Base-by-base conservation (phyloP, 106 monocot species). In the Acorus gramineus region DNA sequence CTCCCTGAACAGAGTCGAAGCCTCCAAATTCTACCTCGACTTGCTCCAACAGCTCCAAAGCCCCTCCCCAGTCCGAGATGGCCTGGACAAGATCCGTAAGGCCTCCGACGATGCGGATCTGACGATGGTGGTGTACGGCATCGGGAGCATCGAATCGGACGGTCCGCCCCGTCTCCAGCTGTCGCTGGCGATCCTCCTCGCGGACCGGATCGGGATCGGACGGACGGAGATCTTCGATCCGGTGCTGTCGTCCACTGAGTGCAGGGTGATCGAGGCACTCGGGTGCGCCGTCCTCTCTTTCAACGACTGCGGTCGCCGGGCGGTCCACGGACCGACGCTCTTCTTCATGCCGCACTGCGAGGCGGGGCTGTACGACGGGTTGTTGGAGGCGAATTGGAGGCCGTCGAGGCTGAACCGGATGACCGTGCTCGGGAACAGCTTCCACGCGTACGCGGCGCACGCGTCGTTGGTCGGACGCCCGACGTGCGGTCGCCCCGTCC, bases 291-390 rank as follows among this genome's bases (percentile, higher is more conserved):
- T 96, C 12, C 7, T 77, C 5, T 0, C 28, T 3, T 13, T 77
- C 3, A 67, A 91, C 67, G 96, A 96, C 72, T n/a, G 52, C 14
- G 82, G 82, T 5, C 73, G 87, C 46, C 63, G 87, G 61, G 66
- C 57, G 65, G 85, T 73, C 8, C 42, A 53, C n/a, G 66, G 46
- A 14, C 80, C 90, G 52, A 87, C 85, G 46, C 50, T 96, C 51
- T 96, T 87, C 80, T 96, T 76, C 77, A 91, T 96, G 96, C 87
- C 96, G 8, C 91, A 96, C 51, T 96, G 96, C 65, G 91, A 96
- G 72, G 78, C 75, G 14, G 61, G 43, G 46, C 71, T 96, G 60
- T 96, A 96, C 49, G 85, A 90, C 10, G 77, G 65, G n/a, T 70
- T 96, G 14, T 55, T 91, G 58, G 67, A 52, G 9, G 79, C 78